Conservation (phyloP, 148 eudicot genomes). For the Agrostemma githago region DNA sequence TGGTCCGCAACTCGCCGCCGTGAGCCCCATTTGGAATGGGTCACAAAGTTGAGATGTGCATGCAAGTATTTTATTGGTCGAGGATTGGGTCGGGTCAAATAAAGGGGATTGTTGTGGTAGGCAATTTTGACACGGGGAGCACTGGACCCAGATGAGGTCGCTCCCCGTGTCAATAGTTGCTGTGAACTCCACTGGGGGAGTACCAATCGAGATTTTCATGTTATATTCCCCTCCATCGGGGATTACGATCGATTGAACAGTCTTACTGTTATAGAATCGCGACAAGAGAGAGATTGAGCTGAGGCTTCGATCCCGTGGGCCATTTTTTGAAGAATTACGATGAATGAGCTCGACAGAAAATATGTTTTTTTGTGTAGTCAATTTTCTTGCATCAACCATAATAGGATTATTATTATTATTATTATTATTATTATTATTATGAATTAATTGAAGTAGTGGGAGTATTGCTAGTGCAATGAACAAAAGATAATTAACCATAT, state of each 20-base stretch:
- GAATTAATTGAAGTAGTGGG: not conserved
- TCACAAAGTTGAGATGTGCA: constrained; percentile 23
- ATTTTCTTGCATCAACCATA: constrained; percentile 11
- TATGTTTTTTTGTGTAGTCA: not conserved
- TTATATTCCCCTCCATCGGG: constrained; percentile 14
- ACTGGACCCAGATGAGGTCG: constrained; percentile 36
- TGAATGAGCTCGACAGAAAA: constrained; percentile 13
- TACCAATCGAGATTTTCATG: constrained; percentile 23
- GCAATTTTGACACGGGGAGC: constrained; percentile 29
- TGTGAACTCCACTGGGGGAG: constrained; percentile 23
- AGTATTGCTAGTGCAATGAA: not conserved
- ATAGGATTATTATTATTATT: not conserved
- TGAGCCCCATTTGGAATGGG: not conserved
- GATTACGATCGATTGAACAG: not conserved
- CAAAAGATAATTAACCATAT: not conserved
- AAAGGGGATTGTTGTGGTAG: constrained; percentile 13
- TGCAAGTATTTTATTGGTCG: constrained; percentile 16
- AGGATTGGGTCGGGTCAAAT: constrained; percentile 25
- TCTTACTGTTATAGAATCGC: not conserved
- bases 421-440: too few species aligned
- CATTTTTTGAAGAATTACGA: not conserved
- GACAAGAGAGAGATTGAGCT: constrained; percentile 13
- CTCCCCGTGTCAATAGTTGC: constrained; percentile 38
- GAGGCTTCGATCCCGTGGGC: not conserved
- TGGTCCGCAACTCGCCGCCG: not conserved